Conservation (phyloP, 2,329 filamentous ascomycete species). For the Macrophomina phaseolina region DNA sequence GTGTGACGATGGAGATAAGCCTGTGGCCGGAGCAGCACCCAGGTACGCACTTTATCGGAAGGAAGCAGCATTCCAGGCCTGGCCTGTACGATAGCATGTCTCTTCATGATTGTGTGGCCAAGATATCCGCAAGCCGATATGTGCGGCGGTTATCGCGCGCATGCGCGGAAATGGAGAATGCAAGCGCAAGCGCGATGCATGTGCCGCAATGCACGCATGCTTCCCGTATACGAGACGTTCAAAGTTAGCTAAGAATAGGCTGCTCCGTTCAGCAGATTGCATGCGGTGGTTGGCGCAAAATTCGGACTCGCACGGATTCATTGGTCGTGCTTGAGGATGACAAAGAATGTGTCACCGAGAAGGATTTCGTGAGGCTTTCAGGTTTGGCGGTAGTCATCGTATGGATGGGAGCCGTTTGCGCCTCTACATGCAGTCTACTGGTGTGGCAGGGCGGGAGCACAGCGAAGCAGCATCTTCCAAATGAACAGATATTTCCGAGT, state of each 20-base stretch:
- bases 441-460: background rate
- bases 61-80: background rate
- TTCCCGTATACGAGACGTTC: conserved; percentile 6
- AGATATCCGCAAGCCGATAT: background rate
- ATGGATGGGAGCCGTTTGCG: background rate
- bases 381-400: background rate
- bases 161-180: background rate
- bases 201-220: background rate
- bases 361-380: background rate
- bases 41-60: background rate
- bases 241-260: conserved; percentile 13
- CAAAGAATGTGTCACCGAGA: conserved; percentile 10
- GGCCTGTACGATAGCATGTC: background rate
- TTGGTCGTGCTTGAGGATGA: background rate
- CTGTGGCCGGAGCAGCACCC: background rate
- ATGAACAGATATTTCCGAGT: too few relatives aligned
- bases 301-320: background rate
- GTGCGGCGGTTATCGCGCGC: background rate
- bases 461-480: too few relatives aligned
- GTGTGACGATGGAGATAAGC: background rate
- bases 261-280: background rate
- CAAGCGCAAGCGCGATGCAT: background rate
- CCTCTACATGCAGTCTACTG: background rate
- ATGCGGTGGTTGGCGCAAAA: background rate
- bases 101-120: background rate